A percentile compares a stretch with the other conserved stretches of the same genome.
phyloP scores from a whole-genome alignment of 495 filamentous ascomycete species.

The Mytilinidion resinicola region DNA sequence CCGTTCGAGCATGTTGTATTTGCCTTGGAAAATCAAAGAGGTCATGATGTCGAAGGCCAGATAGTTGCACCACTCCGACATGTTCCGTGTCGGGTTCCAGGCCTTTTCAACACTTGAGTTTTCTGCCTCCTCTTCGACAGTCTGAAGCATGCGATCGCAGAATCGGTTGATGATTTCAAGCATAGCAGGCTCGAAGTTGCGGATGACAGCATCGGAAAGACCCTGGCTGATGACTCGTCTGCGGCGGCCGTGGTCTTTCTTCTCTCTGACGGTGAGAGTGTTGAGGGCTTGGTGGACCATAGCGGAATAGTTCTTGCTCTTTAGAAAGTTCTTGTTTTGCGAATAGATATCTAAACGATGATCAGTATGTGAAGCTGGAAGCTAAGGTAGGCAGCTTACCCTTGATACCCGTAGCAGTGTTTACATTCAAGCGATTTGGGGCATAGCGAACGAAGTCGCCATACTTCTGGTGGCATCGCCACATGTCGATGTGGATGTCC shows the following conservation, averaged over 20 bases:
- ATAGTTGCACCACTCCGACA: constrained; percentile 14
- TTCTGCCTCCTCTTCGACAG: constrained; percentile 6
- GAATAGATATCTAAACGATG: constrained; percentile 2
- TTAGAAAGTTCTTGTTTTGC: constrained; percentile 1
- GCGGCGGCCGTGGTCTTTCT: constrained; percentile 5
- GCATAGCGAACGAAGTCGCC: constrained; percentile 6
- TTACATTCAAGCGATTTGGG: constrained; percentile 4
- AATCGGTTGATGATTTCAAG: constrained; percentile 5
- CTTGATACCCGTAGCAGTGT: constrained; percentile 6
- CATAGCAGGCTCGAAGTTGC: constrained; percentile 5
- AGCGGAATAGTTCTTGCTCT: constrained; percentile 1
- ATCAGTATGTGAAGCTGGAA: neutral
- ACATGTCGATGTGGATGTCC: constrained; percentile 16
- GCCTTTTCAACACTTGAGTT: neutral
- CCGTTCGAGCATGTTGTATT: constrained; percentile 13
- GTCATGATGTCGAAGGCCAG: constrained; percentile 16
- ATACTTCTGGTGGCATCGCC: constrained; percentile 8
- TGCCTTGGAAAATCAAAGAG: constrained; percentile 3
- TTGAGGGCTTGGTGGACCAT: constrained; percentile 7
- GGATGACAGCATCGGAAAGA: constrained; percentile 1
- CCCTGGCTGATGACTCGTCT: constrained; percentile 4
- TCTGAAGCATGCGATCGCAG: constrained; percentile 3
- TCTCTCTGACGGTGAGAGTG: constrained; percentile 6
- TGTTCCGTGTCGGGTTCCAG: constrained; percentile 7
- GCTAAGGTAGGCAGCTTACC: neutral